phyloP scores from a whole-genome alignment of 305 asterid species.

The Solanum hybrid region DNA sequence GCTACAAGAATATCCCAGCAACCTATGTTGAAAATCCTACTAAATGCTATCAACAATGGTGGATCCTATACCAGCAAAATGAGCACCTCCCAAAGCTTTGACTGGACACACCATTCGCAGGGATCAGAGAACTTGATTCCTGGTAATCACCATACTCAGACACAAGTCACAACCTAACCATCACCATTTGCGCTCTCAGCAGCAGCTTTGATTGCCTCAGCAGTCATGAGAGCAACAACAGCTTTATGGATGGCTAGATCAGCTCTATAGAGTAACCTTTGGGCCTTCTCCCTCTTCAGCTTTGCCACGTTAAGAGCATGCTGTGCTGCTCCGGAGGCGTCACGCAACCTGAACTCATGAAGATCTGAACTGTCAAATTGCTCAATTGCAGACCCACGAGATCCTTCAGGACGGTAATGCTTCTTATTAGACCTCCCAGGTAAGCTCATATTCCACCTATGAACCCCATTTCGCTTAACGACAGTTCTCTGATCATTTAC shows the following conservation, averaged over 20 bases:
- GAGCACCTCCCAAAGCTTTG: neutral
- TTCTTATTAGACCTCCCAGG: constrained; percentile 45
- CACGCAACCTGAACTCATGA: constrained; percentile 59
- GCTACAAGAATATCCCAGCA: constrained; percentile 20
- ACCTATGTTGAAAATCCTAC: constrained; percentile 7
- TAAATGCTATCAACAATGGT: constrained; percentile 1
- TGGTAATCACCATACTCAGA: constrained; percentile 10
- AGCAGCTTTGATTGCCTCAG: constrained; percentile 70
- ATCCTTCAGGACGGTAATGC: constrained; percentile 24
- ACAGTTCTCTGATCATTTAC: constrained; percentile 36
- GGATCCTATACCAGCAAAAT: neutral
- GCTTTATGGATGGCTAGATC: constrained; percentile 87
- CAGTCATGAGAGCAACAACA: constrained; percentile 62
- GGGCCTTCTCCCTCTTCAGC: constrained; percentile 79
- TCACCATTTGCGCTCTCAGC: constrained; percentile 23
- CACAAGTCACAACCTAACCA: constrained; percentile 16
- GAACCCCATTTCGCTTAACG: constrained; percentile 43
- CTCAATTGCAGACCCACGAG: constrained; percentile 27
- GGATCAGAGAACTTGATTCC: constrained; percentile 2
- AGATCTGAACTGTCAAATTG: constrained; percentile 41
- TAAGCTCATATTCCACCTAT: constrained; percentile 40
- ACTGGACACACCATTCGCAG: constrained; percentile 13
- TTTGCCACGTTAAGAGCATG: constrained; percentile 61
- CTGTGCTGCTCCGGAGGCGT: constrained; percentile 59
- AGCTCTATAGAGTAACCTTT: constrained; percentile 55